Conservation (phyloP, 805 yeast species). For the Yamadazyma sp. region DNA sequence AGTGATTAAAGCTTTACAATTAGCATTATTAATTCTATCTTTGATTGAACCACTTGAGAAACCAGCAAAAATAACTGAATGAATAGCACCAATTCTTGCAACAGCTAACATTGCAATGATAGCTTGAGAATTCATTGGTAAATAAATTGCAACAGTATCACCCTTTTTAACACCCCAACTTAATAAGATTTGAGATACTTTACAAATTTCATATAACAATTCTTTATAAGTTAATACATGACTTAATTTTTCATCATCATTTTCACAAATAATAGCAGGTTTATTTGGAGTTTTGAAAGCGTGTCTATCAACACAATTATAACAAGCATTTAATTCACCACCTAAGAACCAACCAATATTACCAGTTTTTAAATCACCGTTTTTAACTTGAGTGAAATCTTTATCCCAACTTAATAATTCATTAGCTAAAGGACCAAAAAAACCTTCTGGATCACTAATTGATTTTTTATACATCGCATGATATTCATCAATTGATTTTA, state of each 20-base stretch:
- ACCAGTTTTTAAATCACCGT: slow-evolving; percentile 59
- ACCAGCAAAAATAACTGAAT: slow-evolving; percentile 84
- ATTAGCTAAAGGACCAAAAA: slow-evolving; percentile 76
- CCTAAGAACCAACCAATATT: slow-evolving; percentile 71
- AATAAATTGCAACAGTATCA: slow-evolving; percentile 80
- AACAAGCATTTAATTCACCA: slow-evolving; percentile 77
- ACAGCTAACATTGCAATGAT: slow-evolving; percentile 73
- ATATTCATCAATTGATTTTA: slow-evolving; percentile 66
- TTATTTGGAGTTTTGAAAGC: slow-evolving; percentile 70
- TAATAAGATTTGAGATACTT: slow-evolving; percentile 66
- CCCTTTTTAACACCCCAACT: slow-evolving; percentile 72
- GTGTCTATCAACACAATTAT: slow-evolving; percentile 80
- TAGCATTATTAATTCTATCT: slow-evolving; percentile 71
- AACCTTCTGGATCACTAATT: slow-evolving; percentile 71
- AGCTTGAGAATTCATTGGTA: slow-evolving; percentile 86
- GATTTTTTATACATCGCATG: slow-evolving; percentile 67
- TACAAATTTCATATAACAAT: slow-evolving; percentile 65
- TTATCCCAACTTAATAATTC: slow-evolving; percentile 76
- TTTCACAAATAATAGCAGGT: slow-evolving; percentile 75
- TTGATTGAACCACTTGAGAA: slow-evolving; percentile 69
- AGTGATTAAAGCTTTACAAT: slow-evolving; percentile 70
- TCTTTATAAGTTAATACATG: slow-evolving; percentile 65
- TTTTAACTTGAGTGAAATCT: slow-evolving; percentile 62
- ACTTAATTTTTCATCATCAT: slow-evolving; percentile 71
- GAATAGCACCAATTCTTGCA: slow-evolving; percentile 78